phyloP scores from a whole-genome alignment of 257 asterid genomes.

The Apocynum venetum region DNA sequence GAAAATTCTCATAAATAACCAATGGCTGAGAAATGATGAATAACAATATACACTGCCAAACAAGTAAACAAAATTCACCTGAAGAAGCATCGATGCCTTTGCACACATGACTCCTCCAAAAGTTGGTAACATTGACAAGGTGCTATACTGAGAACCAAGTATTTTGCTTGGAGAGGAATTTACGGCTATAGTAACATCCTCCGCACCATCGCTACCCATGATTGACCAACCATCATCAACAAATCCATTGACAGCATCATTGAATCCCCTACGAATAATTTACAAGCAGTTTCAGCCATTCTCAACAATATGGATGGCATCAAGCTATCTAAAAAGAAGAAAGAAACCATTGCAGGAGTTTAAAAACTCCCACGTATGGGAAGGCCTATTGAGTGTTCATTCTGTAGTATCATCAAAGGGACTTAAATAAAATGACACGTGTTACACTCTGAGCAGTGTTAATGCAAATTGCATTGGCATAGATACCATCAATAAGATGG shows the following conservation, averaged over 20 bases:
- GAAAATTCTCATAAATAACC: neutral
- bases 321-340: neutral
- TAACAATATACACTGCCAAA: neutral
- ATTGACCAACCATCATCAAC: slow-evolving; percentile 95
- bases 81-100: slow-evolving; percentile 95
- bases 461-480: neutral
- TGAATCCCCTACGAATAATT: slow-evolving; percentile 63
- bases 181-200: slow-evolving; percentile 76
- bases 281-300: neutral
- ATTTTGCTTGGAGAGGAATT: slow-evolving; percentile 80
- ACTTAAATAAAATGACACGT: neutral
- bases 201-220: slow-evolving; percentile 78
- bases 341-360: neutral
- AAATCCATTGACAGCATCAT: slow-evolving; percentile 94
- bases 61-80: slow-evolving; percentile 36
- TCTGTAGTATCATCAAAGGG: neutral
- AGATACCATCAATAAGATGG: neutral
- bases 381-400: neutral
- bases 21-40: neutral
- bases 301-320: neutral
- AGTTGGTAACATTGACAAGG: slow-evolving; percentile 64
- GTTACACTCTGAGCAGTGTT: neutral
- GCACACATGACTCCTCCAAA: slow-evolving; percentile 93
- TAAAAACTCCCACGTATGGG: neutral
- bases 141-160: slow-evolving; percentile 61